Percentiles rank a stretch among this genome's conserved stretches.
Evolutionary conservation across 2,329 filamentous ascomycete genomes (phyloP).

Genomic region (Lachnellula hyalina): DNA sequence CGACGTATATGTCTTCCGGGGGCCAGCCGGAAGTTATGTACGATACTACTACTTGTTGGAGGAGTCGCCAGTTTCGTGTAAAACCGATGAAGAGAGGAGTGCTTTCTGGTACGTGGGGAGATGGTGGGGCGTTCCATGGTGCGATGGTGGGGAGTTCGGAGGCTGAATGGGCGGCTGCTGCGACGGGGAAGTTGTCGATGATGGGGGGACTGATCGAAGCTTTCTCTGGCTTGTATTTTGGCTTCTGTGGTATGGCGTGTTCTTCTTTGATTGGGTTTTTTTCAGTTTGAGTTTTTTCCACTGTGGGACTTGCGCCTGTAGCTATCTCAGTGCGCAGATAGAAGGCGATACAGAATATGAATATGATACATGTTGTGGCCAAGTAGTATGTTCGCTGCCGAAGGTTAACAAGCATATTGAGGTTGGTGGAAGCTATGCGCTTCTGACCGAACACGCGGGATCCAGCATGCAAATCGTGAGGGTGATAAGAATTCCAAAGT

Average conservation of each 20-base stretch:
- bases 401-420: no score
- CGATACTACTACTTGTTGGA: constrained; percentile 50
- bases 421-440: no score
- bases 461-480: no score
- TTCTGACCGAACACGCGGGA: no score
- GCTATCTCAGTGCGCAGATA: not conserved
- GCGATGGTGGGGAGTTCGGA: constrained; percentile 38
- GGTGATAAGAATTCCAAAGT: no score
- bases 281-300: constrained; percentile 1
- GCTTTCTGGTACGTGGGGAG: constrained; percentile 34
- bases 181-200: constrained; percentile 24
- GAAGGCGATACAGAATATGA: no score
- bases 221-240: constrained; percentile 4
- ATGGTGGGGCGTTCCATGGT: constrained; percentile 40
- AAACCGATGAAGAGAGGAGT: constrained; percentile 56
- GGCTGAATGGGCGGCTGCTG: constrained; percentile 15
- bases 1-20: constrained; percentile 48
- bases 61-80: constrained; percentile 49
- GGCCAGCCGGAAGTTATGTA: constrained; percentile 58
- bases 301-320: not conserved
- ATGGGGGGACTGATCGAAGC: constrained; percentile 7
- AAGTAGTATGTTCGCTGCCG: no score
- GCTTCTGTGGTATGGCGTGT: not conserved
- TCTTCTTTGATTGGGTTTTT: not conserved
- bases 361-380: no score